Evolutionary conservation across 345 rosid genomes (phyloP), one percentile per base, ranked within the genome.

Genomic region (Odontarrhena argentea): DNA sequence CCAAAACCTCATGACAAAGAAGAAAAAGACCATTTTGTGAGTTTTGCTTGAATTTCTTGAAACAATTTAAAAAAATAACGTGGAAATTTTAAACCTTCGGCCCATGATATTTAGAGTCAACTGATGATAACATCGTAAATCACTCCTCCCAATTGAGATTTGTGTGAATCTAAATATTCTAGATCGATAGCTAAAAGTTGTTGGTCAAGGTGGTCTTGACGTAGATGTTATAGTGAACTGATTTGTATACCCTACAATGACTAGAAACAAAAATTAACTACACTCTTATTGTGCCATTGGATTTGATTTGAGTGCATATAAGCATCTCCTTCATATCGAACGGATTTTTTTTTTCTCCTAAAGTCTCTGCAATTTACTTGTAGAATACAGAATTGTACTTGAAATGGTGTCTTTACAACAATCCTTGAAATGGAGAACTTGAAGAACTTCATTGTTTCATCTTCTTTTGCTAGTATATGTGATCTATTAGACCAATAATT

Each of bases 231-330:
- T 65, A 77, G 96, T 85, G 87, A 90, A 78, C 65, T 92, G 81
- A 92, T 89, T 67, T 89, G 98, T 96, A 87, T 96, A 45, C 98
- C 98, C 1, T 92, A 89, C 73, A 89, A 83, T 71, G 98, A 92
- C 53, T 96, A 92, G 71, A 81, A 89, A 63, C 87, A 73, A 24
- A 12, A 44, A 9, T n/a, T 5, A 12, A 12, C 41, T 42, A 42
- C 49, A 14, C 40, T 30, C 36, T 1, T 55, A 26, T 45, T 37
- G 47, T 46, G 25, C 40, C 52, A 25, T 4, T 56, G 18, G 37
- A 44, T 44, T 56, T 13, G 41, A 26, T 37, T 47, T 45, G 28
- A 55, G 26, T 26, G 36, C 50, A 44, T 60, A 59, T 52, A 59
- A 68, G 55, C 44, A 43, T 66, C 35, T 44, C 25, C 46, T 4